These are phyloP conservation scores for Verticillium longisporum DNA, from an alignment of 2,329 filamentous ascomycete species.

Conservation along the genomic window DNA sequence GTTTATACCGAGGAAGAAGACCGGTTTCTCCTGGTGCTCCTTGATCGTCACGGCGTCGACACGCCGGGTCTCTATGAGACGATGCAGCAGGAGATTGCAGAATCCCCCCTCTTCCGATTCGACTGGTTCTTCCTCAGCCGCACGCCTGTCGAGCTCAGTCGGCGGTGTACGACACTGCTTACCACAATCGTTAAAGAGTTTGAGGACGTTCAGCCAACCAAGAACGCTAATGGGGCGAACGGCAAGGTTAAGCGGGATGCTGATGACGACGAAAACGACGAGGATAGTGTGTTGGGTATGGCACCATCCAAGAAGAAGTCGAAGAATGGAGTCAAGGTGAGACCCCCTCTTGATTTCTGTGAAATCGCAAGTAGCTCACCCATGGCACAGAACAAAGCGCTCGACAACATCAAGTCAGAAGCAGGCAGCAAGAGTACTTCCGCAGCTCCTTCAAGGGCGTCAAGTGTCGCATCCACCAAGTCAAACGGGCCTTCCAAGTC, in stretches of 20 bases:
- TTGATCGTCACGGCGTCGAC: conserved; percentile 89
- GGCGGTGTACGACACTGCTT: conserved; percentile 87
- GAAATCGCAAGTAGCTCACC: conserved; percentile 2
- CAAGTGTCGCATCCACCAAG: conserved; percentile 74
- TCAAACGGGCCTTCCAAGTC: conserved; percentile 36
- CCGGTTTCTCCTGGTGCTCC: conserved; percentile 85
- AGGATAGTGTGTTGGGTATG: conserved; percentile 71
- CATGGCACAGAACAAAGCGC: conserved; percentile 71
- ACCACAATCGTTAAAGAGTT: conserved; percentile 95
- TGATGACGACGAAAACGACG: conserved; percentile 79
- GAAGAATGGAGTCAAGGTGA: conserved; percentile 82
- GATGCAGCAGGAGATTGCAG: conserved; percentile 95
- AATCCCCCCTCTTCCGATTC: conserved; percentile 91
- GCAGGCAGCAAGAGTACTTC: conserved; percentile 68
- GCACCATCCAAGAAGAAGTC: conserved; percentile 91
- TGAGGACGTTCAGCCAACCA: conserved; percentile 55
- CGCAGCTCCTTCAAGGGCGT: conserved; percentile 72
- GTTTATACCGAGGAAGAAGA: conserved; percentile 99
- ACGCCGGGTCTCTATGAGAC: conserved; percentile 84
- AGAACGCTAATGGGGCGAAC: conserved; percentile 53
- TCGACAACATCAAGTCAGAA: conserved; percentile 76
- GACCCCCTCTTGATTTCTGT: conserved; percentile 16
- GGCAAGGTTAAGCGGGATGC: conserved; percentile 67
- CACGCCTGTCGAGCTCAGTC: conserved; percentile 85
- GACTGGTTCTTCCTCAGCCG: conserved; percentile 99